These are phyloP conservation scores for Trichothecium sympodiale DNA, from an alignment of 2,329 filamentous ascomycete genomes.

Conservation along the genomic window DNA sequence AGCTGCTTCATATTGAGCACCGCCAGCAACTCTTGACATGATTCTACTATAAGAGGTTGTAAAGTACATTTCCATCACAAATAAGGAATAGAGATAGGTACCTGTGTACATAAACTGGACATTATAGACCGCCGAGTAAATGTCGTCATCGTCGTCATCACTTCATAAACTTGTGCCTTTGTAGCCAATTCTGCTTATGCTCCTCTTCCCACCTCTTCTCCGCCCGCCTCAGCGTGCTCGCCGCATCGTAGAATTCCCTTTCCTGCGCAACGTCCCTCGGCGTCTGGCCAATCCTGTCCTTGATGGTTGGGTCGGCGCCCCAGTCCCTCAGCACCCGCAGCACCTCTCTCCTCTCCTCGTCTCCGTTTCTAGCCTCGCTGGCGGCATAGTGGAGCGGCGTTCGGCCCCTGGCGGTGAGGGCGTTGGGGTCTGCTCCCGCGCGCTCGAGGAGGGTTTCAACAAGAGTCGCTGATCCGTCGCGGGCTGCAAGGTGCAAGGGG, in stretches of 20 bases:
- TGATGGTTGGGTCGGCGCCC: constrained; percentile 16
- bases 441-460: constrained; percentile 20
- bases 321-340: constrained; percentile 17
- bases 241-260: constrained; percentile 19
- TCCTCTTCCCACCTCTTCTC: constrained; percentile 22
- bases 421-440: constrained; percentile 16
- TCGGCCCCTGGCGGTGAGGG: constrained; percentile 16
- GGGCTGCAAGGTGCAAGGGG: constrained; percentile 18
- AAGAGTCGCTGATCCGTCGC: constrained; percentile 15
- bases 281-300: constrained; percentile 15
- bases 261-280: constrained; percentile 19
- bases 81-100: too few species aligned
- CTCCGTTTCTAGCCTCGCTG: constrained; percentile 15
- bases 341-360: constrained; percentile 19
- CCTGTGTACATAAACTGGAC: too few species aligned
- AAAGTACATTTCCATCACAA: too few species aligned
- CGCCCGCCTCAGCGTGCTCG: constrained; percentile 18
- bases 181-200: constrained; percentile 16
- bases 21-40: too few species aligned
- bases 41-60: too few species aligned
- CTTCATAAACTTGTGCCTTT: constrained; percentile 15
- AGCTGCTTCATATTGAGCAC: too few species aligned
- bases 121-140: too few species aligned
- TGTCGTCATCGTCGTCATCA: constrained; percentile 5
- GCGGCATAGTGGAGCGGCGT: constrained; percentile 21